phyloP scores from a whole-genome alignment of 768 basidiomycete genomes.

The Gloeophyllum trabeum region DNA sequence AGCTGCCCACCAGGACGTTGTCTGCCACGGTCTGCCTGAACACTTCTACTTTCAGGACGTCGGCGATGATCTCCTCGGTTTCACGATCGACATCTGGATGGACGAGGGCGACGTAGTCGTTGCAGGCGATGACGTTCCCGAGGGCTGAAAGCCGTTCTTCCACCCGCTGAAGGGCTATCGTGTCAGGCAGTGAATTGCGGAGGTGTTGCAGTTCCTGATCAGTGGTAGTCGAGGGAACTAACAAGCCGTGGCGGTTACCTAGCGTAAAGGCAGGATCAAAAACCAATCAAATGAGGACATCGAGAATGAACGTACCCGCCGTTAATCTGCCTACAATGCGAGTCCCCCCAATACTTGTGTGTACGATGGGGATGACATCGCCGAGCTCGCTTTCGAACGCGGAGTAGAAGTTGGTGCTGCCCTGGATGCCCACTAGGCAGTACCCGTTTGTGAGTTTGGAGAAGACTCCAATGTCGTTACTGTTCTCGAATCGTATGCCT shows the following conservation, averaged over 20 bases:
- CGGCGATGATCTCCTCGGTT: conserved; percentile 99
- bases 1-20: conserved; percentile 94
- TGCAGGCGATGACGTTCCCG: conserved; percentile 97
- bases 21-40: conserved; percentile 96
- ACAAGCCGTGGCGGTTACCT: conserved; percentile 95
- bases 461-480: conserved; percentile 93
- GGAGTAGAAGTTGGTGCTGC: conserved; percentile 96
- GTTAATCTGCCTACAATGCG: conserved; percentile 90
- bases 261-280: conserved; percentile 2
- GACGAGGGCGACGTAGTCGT: conserved; percentile 97
- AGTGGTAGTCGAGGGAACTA: conserved; percentile 91
- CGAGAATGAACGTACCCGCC: conserved; percentile 45
- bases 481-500: conserved; percentile 93
- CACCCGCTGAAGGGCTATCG: conserved; percentile 90
- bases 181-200: conserved; percentile 86
- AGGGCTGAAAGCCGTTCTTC: conserved; percentile 96
- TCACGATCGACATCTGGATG: conserved; percentile 98
- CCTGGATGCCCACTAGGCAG: conserved; percentile 88
- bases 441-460: conserved; percentile 97
- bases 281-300: neutral
- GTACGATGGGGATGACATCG: conserved; percentile 91
- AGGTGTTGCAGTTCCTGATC: conserved; percentile 98
- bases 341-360: conserved; percentile 91
- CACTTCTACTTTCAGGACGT: conserved; percentile 97
- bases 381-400: conserved; percentile 91